Conservation (phyloP, 2,329 filamentous ascomycete species). For the Fusarium nurragi region DNA sequence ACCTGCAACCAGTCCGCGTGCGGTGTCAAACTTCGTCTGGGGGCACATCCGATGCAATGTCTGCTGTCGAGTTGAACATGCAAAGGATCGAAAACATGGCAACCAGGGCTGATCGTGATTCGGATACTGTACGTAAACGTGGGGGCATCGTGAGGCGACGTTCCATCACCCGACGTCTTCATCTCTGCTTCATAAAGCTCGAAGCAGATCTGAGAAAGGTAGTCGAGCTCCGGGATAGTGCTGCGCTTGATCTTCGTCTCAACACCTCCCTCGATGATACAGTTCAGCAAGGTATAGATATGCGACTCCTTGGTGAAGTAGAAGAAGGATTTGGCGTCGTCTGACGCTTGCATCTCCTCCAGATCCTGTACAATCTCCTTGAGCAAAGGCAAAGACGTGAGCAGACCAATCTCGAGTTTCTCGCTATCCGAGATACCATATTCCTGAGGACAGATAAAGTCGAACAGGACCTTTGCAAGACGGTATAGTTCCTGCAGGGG, state of each 20-base stretch:
- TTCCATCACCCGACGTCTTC: conserved; percentile 57
- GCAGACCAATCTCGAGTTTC: conserved; percentile 96
- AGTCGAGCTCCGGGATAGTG: conserved; percentile 96
- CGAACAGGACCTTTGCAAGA: conserved; percentile 92
- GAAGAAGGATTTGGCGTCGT: conserved; percentile 94
- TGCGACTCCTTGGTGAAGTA: conserved; percentile 99
- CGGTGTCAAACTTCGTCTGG: conserved; percentile 86
- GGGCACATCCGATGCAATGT: conserved; percentile 94
- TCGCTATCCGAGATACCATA: conserved; percentile 96
- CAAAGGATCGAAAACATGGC: conserved; percentile 94
- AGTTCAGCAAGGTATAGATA: conserved; percentile 97
- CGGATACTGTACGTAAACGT: conserved; percentile 95
- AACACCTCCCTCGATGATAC: conserved; percentile 95
- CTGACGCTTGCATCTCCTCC: conserved; percentile 95
- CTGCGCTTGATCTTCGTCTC: conserved; percentile 96
- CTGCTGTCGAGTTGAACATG: conserved; percentile 96
- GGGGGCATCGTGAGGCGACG: conserved; percentile 62
- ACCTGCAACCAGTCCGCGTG: conserved; percentile 97
- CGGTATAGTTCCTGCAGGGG: conserved; percentile 93
- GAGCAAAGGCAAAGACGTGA: conserved; percentile 91
- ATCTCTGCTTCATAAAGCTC: conserved; percentile 97
- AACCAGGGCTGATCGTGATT: conserved; percentile 94
- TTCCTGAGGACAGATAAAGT: conserved; percentile 98
- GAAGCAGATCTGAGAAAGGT: conserved; percentile 96
- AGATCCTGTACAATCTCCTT: conserved; percentile 97